phyloP scores from a whole-genome alignment of 1,284 basidiomycete genomes.

The Leccinum colubrinum region DNA sequence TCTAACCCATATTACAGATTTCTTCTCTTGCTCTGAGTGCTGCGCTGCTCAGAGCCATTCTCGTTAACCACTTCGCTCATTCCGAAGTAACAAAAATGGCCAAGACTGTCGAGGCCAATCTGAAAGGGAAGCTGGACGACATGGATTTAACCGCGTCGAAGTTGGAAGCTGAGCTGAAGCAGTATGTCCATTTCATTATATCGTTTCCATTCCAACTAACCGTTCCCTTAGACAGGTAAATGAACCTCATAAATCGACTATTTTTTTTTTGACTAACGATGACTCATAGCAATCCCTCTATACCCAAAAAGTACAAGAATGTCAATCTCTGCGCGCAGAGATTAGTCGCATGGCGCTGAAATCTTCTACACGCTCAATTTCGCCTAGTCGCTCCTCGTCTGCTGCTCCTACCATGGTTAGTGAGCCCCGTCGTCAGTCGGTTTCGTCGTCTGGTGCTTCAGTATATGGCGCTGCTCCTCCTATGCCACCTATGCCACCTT shows the following conservation, averaged over 20 bases:
- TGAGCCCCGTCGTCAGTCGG: conserved; percentile 30
- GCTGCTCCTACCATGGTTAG: conserved; percentile 20
- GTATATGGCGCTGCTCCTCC: conserved; percentile 33
- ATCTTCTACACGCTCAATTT: conserved; percentile 16
- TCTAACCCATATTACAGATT: conserved; percentile 37
- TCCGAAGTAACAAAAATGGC: conserved; percentile 66
- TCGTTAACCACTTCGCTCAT: conserved; percentile 76
- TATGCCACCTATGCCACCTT: conserved; percentile 29
- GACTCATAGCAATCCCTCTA: conserved; percentile 52
- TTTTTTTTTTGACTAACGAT: not conserved
- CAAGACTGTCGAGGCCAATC: conserved; percentile 54
- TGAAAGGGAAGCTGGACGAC: conserved; percentile 64
- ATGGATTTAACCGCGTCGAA: conserved; percentile 54
- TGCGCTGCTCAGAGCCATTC: conserved; percentile 72
- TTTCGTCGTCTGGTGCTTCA: conserved; percentile 37
- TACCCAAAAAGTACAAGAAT: conserved; percentile 67
- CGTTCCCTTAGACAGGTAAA: conserved; percentile 32
- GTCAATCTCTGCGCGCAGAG: conserved; percentile 62
- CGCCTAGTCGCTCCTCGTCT: conserved; percentile 28
- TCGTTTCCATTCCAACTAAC: conserved; percentile 20
- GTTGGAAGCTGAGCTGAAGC: conserved; percentile 67
- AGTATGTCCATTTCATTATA: conserved; percentile 43
- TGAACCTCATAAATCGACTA: not conserved
- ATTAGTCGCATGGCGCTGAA: conserved; percentile 45
- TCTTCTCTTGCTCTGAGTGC: conserved; percentile 64